Base-by-base conservation (phyloP, 2,329 filamentous ascomycete genomes). In the Fonsecaea pugnacius region DNA sequence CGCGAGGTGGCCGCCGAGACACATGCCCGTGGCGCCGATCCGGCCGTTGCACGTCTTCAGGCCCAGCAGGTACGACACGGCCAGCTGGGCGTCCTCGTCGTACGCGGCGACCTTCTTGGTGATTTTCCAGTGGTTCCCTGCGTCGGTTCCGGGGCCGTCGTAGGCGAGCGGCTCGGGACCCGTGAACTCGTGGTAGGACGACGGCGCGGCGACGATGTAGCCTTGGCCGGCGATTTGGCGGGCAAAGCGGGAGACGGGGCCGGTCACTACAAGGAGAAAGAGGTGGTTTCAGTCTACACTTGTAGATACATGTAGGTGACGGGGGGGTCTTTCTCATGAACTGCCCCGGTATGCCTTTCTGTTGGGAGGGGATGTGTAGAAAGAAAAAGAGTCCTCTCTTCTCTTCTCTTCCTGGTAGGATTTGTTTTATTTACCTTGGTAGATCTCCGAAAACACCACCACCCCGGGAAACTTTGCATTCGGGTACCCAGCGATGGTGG, bases 101-200 rank as follows among this genome's bases (percentile, higher is more conserved):
- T 97, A 97, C 6, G 91, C 93, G 48, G 88, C 83, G 12, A 97
- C 82, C 63, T 87, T 89, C 83, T 96, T 96, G 70, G 85, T 83
- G 66, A 95, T 83, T 76, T 97, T 97, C 85, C 87, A 96, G 65
- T 87, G 84, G 75, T 97, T 98, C 27, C 94, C 93, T 50, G 86
- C 83, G 75, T 96, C 91, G 0, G 94, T 98, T 58, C 95, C 93
- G 1, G 90, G 89, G 0, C 84, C 91, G 74, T 97, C 91, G 76
- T 97, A 97, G 56, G 90, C 86, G 46, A 97, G 82, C 10, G 93
- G 82, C 72, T 94, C 91, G 0, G 92, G 91, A 4, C 90, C 90
- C 1, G 88, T 91, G 78, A 97, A 97, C 77, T 97, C 93, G 75
- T 97, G 93, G 78, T 96, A 97, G 35, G 89, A 93, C 38, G 91